These are phyloP conservation scores for Willaertia magna DNA, from an alignment of 208 protist species.

Conservation along the genomic window DNA sequence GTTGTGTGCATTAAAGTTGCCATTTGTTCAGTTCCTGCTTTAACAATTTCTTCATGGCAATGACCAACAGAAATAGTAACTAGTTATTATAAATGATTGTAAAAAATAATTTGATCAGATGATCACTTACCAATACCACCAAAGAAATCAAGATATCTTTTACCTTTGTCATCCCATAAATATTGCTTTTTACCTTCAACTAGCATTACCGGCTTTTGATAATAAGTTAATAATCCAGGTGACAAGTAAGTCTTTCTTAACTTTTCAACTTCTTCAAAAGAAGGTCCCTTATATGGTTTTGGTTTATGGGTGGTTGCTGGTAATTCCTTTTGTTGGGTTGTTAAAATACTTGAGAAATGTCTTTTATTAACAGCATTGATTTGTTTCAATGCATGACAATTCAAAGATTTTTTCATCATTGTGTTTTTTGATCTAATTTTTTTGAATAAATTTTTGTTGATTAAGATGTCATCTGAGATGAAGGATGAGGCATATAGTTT, in stretches of 20 bases:
- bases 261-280: constrained; percentile 13
- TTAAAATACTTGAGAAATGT: too few relatives aligned
- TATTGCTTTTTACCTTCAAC: constrained; percentile 38
- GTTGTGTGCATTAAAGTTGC: constrained; percentile 38
- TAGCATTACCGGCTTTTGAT: constrained; percentile 38
- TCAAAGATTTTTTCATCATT: too few relatives aligned
- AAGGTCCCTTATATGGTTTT: constrained; percentile 8
- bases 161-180: constrained; percentile 32
- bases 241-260: constrained; percentile 16
- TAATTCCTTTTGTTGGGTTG: too few relatives aligned
- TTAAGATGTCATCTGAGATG: too few relatives aligned
- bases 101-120: background rate
- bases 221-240: constrained; percentile 28
- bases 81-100: background rate
- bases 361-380: too few relatives aligned
- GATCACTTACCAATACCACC: constrained; percentile 1
- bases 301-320: background rate
- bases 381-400: too few relatives aligned
- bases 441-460: too few relatives aligned
- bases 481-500: too few relatives aligned
- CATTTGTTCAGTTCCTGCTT: constrained; percentile 38
- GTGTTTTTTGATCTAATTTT: too few relatives aligned
- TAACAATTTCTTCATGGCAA: constrained; percentile 41
- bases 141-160: constrained; percentile 27
- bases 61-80: constrained; percentile 35